Evolutionary conservation across 805 yeast genomes (phyloP).

Genomic region (Wickerhamomyces mucosus): DNA sequence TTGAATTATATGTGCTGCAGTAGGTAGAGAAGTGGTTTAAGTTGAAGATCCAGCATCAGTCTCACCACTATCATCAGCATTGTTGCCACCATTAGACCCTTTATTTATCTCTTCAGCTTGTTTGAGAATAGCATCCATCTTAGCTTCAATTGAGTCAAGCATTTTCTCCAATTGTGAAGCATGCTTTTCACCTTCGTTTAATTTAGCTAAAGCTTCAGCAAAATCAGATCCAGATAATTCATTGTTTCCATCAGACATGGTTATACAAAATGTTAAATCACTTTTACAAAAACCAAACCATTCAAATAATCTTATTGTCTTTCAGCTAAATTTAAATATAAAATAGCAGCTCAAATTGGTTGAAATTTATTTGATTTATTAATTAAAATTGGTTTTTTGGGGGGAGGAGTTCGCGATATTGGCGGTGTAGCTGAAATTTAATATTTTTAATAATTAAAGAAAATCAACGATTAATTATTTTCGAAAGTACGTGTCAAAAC

Average conservation of each 20-base stretch:
- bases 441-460: too few species aligned
- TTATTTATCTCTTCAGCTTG: constrained; percentile 36
- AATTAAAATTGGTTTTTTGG: too few species aligned
- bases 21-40: not conserved
- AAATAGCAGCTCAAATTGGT: constrained; percentile 1
- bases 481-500: too few species aligned
- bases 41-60: not conserved
- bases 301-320: too few species aligned
- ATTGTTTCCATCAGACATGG: too few species aligned
- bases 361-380: not conserved
- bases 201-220: constrained; percentile 48
- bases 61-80: not conserved
- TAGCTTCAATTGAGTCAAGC: constrained; percentile 56
- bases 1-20: too few species aligned
- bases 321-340: constrained; percentile 4
- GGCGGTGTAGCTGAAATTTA: too few species aligned
- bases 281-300: too few species aligned
- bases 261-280: too few species aligned
- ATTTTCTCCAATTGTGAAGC: constrained; percentile 52
- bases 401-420: too few species aligned
- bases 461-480: too few species aligned
- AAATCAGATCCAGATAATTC: constrained; percentile 22
- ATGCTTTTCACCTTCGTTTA: constrained; percentile 61
- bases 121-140: constrained; percentile 46
- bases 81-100: too few species aligned